A percentile compares a stretch with the other conserved stretches of the same genome.
Conservation (phyloP, 2,329 filamentous ascomycete genomes). For the Aureobasidium lini region DNA sequence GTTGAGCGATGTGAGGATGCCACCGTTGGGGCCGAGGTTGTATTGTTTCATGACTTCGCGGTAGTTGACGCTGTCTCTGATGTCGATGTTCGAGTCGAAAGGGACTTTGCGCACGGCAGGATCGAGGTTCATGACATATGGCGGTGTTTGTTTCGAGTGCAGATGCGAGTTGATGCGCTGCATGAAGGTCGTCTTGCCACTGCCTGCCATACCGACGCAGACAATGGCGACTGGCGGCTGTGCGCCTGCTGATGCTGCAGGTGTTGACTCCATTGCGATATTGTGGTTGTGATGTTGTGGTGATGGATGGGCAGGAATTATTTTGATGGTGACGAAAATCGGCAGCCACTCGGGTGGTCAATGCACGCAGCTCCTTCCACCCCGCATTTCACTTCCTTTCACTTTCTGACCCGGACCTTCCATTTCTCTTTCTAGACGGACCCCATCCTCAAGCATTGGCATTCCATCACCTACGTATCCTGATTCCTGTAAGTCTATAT, state of each 20-base stretch:
- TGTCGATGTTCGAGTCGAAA: conserved; percentile 97
- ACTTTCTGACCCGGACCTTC: too few species aligned
- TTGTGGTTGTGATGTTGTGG: not conserved
- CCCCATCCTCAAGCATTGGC: too few species aligned
- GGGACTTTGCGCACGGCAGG: conserved; percentile 89
- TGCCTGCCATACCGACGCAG: conserved; percentile 96
- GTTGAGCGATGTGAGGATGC: conserved; percentile 90
- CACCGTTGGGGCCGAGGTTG: conserved; percentile 93
- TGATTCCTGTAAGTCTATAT: too few species aligned
- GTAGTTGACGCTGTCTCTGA: conserved; percentile 97
- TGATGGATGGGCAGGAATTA: not conserved
- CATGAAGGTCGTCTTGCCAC: conserved; percentile 99
- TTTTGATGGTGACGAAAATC: too few species aligned
- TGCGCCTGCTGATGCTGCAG: conserved; percentile 3
- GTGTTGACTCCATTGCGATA: not conserved
- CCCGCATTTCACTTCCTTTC: too few species aligned
- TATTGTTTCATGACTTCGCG: conserved; percentile 99
- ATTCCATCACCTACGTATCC: too few species aligned
- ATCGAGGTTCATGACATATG: conserved; percentile 96
- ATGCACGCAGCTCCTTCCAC: too few species aligned
- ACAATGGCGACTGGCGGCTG: conserved; percentile 68
- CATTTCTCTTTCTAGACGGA: too few species aligned
- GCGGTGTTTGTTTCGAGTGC: conserved; percentile 59
- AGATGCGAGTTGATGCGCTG: conserved; percentile 93
- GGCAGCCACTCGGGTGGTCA: too few species aligned